A percentile compares a stretch with the other conserved stretches of the same genome.
Conservation (phyloP, 1,139 yeast genomes). For the Magnusiomyces clavatus region DNA sequence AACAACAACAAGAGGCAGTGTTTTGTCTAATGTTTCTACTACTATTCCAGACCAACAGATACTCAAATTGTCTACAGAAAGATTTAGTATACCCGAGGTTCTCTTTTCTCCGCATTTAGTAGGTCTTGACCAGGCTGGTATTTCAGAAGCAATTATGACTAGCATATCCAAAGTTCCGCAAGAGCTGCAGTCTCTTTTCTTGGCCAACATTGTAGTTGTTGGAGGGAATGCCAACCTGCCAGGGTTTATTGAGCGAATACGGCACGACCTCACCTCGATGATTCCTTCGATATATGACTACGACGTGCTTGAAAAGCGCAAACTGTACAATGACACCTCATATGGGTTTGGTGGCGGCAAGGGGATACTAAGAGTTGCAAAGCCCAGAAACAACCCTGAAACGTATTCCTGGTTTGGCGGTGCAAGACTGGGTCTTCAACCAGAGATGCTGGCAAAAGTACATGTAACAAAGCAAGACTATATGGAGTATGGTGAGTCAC, state of each 20-base stretch:
- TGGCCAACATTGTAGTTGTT: conserved; percentile 67
- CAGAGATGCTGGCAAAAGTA: conserved; percentile 43
- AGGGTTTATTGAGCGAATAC: conserved; percentile 56
- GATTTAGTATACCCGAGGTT: conserved; percentile 82
- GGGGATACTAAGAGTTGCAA: background rate
- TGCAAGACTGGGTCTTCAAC: conserved; percentile 44
- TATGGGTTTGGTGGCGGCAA: too few relatives aligned
- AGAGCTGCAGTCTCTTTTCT: conserved; percentile 64
- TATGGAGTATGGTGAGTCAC: conserved; percentile 67
- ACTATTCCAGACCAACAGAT: conserved; percentile 38
- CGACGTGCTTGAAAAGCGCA: too few relatives aligned
- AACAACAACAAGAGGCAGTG: background rate
- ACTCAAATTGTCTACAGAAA: conserved; percentile 65
- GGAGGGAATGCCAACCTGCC: conserved; percentile 79
- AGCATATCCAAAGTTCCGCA: conserved; percentile 67
- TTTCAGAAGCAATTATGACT: conserved; percentile 65
- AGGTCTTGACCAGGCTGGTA: conserved; percentile 65
- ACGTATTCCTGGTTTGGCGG: conserved; percentile 54
- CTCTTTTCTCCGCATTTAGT: conserved; percentile 82
- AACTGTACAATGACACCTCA: too few relatives aligned
- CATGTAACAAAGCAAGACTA: conserved; percentile 71
- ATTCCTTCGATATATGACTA: too few relatives aligned
- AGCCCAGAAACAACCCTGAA: conserved; percentile 36
- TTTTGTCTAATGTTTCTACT: background rate
- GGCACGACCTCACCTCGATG: conserved; percentile 19